Base-by-base conservation (phyloP, 2,329 filamentous ascomycete species). In the Microcyclospora tardicrescens region DNA sequence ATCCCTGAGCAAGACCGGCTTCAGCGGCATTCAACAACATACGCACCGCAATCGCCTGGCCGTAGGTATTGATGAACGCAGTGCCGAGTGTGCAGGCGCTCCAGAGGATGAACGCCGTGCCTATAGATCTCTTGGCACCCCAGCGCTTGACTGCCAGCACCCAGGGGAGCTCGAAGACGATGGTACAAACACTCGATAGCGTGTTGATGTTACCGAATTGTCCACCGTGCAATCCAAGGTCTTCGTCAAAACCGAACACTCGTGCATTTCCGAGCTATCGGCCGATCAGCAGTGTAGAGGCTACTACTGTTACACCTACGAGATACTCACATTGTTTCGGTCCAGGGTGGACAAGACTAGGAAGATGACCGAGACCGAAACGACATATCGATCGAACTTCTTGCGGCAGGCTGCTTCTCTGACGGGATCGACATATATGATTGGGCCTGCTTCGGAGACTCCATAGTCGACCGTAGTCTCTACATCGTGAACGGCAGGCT, bases 21-120 rank as follows among this genome's bases (percentile, higher is more conserved):
- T 59, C 55, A 34, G 44, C 43, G 11, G 44, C 33, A 35, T 47
- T 46, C n/a, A 59, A 42, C 2, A 59, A 33, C 40, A 59, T 44
- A 12, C 56, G 53, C n/a, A 45, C 34, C n/a, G 47, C 50, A 14
- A 56, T 49, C 9, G 49, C 48, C 42, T 57, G 55, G 9, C 31
- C 39, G 37, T 53, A 56, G 28, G 39, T 57, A 2, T 55, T 37
- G 36, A 57, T 71, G 50, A 81, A 58, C 29, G 70, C 68, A 45
- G 71, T 64, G 33, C 75, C 66, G 46, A 81, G 64, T 57, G 74
- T 71, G 50, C 81, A 78, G 14, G 78, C 77, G 48, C 75, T 72
- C 56, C 73, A 68, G 48, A 80, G 64, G 40, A 77, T 61, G 58
- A 77, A 79, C 42, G 77, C 72, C 78, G 81, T 82, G 47, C 42